Percentiles rank a stretch among this genome's conserved stretches.
phyloP scores from a whole-genome alignment of 345 rosid species.

The Psidium friedrichsthalianum region DNA sequence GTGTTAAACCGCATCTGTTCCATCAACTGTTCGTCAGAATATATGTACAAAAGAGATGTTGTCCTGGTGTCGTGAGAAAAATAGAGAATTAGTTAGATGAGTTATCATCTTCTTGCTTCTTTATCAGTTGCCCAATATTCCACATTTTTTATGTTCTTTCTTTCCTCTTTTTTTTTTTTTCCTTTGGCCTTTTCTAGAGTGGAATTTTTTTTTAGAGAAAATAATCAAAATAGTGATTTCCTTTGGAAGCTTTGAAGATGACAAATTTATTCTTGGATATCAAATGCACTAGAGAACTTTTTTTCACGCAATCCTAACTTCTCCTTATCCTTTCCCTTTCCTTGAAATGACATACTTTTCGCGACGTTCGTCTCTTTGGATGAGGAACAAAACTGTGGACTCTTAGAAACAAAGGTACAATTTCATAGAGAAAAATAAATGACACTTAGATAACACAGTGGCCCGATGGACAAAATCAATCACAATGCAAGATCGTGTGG shows the following conservation, averaged over 20 bases:
- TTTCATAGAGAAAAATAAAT: neutral
- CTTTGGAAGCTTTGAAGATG: neutral
- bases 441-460: no score
- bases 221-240: neutral
- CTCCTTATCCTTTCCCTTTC: neutral
- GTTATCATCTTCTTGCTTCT: neutral
- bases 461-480: neutral
- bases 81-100: neutral
- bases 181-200: neutral
- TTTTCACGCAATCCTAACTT: neutral
- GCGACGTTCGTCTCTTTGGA: no score
- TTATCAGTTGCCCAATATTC: neutral
- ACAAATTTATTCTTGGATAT: neutral
- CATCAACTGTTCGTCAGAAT: neutral
- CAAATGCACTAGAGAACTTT: neutral
- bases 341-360: neutral
- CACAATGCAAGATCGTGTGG: neutral
- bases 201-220: neutral
- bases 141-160: neutral
- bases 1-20: neutral
- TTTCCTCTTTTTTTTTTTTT: neutral
- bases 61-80: neutral
- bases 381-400: neutral
- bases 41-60: neutral
- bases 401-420: neutral